These are phyloP conservation scores for Solanum pinnatisectum DNA, from an alignment of 257 asterid genomes.

Conservation along the genomic window DNA sequence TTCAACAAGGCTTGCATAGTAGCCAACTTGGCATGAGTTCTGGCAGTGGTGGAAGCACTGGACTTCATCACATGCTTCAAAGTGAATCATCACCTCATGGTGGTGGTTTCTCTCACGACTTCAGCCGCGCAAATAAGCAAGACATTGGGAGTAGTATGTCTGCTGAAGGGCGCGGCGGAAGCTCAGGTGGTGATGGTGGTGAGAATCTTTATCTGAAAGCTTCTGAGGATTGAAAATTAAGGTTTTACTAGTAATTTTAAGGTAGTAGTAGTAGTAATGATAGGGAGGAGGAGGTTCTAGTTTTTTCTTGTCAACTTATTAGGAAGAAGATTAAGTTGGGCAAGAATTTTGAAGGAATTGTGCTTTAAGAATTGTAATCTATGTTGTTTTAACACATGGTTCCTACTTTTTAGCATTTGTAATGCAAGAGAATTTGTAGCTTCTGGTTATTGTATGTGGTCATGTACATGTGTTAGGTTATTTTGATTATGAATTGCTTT, in stretches of 20 bases:
- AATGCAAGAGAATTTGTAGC: background rate
- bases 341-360: background rate
- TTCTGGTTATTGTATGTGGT: slow-evolving; percentile 1
- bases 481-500: background rate
- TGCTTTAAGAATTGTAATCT: slow-evolving; percentile 6
- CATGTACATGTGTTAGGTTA: slow-evolving; percentile 24
- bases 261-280: background rate
- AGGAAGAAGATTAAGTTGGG: slow-evolving; percentile 1
- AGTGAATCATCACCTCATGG: slow-evolving; percentile 51
- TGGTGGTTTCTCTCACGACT: slow-evolving; percentile 24
- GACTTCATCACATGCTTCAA: slow-evolving; percentile 56
- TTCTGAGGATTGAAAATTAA: slow-evolving; percentile 38
- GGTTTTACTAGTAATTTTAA: background rate
- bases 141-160: slow-evolving; percentile 37
- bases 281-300: background rate
- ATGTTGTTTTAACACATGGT: slow-evolving; percentile 5
- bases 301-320: background rate
- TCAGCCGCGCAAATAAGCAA: slow-evolving; percentile 50
- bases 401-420: background rate
- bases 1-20: slow-evolving; percentile 60
- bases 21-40: slow-evolving; percentile 70
- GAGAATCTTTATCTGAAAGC: slow-evolving; percentile 61
- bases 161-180: slow-evolving; percentile 43
- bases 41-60: slow-evolving; percentile 37
- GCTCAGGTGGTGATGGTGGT: slow-evolving; percentile 44